phyloP scores from a whole-genome alignment of 768 basidiomycete genomes.

The Rhodosporidiobolus sp. region DNA sequence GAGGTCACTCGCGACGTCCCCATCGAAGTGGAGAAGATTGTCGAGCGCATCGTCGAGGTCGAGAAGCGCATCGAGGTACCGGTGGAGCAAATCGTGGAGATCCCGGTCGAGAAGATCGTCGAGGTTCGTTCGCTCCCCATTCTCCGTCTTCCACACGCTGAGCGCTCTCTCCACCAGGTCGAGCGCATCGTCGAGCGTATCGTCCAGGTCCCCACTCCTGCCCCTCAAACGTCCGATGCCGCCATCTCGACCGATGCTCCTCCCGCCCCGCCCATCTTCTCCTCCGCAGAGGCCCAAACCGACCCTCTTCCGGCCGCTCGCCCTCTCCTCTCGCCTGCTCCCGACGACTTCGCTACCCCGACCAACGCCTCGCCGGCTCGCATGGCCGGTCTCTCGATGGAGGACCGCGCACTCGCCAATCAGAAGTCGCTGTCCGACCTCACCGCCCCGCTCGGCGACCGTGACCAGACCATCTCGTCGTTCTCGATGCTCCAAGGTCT shows the following conservation, averaged over 20 bases:
- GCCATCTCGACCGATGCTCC: slow-evolving; percentile 17
- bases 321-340: neutral
- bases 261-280: neutral
- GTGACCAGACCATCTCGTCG: slow-evolving; percentile 23
- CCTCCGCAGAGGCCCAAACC: slow-evolving; percentile 18
- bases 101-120: slow-evolving; percentile 30
- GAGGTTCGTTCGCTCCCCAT: slow-evolving; percentile 32
- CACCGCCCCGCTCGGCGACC: slow-evolving; percentile 8
- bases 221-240: slow-evolving; percentile 12
- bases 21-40: slow-evolving; percentile 16
- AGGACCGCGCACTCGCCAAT: slow-evolving; percentile 31
- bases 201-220: slow-evolving; percentile 20
- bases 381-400: slow-evolving; percentile 16
- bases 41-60: slow-evolving; percentile 49
- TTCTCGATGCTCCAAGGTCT: slow-evolving; percentile 19
- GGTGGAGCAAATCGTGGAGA: slow-evolving; percentile 29
- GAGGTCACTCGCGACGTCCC: slow-evolving; percentile 1
- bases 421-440: slow-evolving; percentile 27
- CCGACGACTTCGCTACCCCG: neutral
- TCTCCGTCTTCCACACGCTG: neutral
- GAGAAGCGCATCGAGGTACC: slow-evolving; percentile 27
- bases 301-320: slow-evolving; percentile 9
- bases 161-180: slow-evolving; percentile 13
- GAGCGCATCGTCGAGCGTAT: slow-evolving; percentile 30
- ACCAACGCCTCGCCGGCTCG: neutral